phyloP scores from a whole-genome alignment of 176 grass and related monocot species.

The Bonia amplexicaulis region DNA sequence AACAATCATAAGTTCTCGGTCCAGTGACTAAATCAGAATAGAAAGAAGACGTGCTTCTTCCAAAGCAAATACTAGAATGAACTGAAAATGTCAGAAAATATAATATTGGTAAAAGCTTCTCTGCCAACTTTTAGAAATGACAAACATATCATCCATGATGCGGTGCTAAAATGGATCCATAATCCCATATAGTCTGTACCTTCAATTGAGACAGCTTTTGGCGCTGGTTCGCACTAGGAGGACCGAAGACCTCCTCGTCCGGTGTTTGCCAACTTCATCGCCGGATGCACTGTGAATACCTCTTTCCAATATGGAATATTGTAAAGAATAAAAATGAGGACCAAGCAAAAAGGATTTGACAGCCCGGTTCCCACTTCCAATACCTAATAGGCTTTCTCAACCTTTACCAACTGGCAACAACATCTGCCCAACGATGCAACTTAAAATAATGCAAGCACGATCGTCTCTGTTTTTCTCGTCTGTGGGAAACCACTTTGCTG shows the following conservation, averaged over 20 bases:
- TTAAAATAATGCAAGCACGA: background rate
- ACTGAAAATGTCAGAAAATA: background rate
- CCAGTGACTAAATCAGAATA: background rate
- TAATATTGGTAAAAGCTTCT: background rate
- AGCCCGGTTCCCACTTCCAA: background rate
- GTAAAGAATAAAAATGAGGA: background rate
- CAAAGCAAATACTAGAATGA: background rate
- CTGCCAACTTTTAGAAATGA: background rate
- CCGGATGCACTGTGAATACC: background rate
- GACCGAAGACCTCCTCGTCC: no score
- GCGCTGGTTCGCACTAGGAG: background rate
- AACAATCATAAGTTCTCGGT: background rate
- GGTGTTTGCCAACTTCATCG: background rate
- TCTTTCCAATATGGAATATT: background rate
- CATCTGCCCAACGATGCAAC: background rate
- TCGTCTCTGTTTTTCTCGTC: background rate
- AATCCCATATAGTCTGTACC: background rate
- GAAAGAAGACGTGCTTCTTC: background rate
- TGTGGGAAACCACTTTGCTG: background rate
- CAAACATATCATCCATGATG: background rate
- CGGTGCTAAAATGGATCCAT: background rate
- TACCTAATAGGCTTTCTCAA: background rate
- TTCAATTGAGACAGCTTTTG: background rate
- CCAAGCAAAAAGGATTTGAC: background rate
- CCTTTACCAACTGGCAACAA: background rate